Conservation (phyloP, 1,139 yeast genomes). For the Geotrichum citri-aurantii region DNA sequence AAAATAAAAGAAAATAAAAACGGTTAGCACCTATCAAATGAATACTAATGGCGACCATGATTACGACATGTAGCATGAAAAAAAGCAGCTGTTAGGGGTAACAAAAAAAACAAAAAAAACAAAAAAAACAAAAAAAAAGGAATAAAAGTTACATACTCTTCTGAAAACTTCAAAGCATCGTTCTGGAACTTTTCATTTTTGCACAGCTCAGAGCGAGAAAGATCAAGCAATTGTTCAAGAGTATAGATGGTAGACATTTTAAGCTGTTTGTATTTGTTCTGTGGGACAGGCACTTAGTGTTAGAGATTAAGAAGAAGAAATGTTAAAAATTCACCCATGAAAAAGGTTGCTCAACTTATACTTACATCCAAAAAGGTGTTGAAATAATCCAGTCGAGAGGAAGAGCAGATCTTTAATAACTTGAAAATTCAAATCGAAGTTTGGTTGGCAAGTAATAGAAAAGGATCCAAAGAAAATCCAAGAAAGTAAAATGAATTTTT, state of each 20-base stretch:
- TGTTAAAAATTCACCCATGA: neutral
- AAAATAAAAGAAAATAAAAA: neutral
- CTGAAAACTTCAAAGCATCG: conserved; percentile 10
- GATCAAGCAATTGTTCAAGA: conserved; percentile 11
- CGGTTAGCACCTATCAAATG: neutral
- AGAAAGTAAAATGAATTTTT: neutral
- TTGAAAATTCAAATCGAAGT: neutral
- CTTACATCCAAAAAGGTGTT: neutral
- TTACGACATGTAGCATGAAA: neutral
- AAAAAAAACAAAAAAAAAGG: neutral
- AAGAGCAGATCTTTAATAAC: neutral
- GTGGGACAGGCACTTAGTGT: neutral
- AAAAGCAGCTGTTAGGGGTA: neutral
- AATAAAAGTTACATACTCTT: conserved; percentile 16
- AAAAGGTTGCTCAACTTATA: neutral
- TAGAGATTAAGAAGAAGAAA: neutral
- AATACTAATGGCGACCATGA: neutral
- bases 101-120: neutral
- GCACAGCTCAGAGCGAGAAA: conserved; percentile 11
- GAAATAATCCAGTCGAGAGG: neutral
- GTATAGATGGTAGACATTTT: conserved; percentile 11
- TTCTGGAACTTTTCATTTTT: conserved; percentile 4
- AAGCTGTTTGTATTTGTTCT: neutral
- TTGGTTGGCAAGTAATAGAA: neutral
- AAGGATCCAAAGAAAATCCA: neutral